These are phyloP conservation scores for Trapa bicornis DNA, from an alignment of 345 rosid species.

Conservation along the genomic window DNA sequence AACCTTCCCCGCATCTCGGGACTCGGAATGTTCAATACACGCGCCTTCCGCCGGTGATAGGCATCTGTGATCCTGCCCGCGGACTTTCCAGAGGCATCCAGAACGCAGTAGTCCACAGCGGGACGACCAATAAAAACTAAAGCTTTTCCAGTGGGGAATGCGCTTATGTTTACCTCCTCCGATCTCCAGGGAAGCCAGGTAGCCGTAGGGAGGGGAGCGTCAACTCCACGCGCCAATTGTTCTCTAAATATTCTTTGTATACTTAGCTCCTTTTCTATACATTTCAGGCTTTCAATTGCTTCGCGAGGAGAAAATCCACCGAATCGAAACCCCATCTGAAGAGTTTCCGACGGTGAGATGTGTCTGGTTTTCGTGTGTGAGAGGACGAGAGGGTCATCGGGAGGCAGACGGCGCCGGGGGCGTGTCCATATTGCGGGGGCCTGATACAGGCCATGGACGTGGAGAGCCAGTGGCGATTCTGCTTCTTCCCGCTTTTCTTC, in stretches of 20 bases:
- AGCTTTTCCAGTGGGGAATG: too few species aligned
- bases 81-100: background rate
- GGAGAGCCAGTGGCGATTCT: slow-evolving; percentile 71
- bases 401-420: slow-evolving; percentile 69
- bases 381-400: slow-evolving; percentile 66
- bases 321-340: background rate
- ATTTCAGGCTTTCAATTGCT: too few species aligned
- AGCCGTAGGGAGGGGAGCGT: background rate
- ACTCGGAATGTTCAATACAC: background rate
- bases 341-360: slow-evolving; percentile 20
- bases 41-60: background rate
- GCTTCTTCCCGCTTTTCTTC: slow-evolving; percentile 63
- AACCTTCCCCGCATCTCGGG: background rate
- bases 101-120: background rate
- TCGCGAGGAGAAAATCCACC: background rate
- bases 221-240: background rate
- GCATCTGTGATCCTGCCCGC: background rate
- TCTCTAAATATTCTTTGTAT: background rate
- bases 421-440: slow-evolving; percentile 92
- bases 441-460: slow-evolving; percentile 59
- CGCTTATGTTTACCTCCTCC: too few species aligned
- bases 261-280: background rate
- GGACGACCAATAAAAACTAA: background rate
- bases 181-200: too few species aligned
- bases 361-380: slow-evolving; percentile 91